These are phyloP conservation scores for Agaricus sinodeliciosus DNA, from an alignment of 768 basidiomycete species.

Conservation along the genomic window DNA sequence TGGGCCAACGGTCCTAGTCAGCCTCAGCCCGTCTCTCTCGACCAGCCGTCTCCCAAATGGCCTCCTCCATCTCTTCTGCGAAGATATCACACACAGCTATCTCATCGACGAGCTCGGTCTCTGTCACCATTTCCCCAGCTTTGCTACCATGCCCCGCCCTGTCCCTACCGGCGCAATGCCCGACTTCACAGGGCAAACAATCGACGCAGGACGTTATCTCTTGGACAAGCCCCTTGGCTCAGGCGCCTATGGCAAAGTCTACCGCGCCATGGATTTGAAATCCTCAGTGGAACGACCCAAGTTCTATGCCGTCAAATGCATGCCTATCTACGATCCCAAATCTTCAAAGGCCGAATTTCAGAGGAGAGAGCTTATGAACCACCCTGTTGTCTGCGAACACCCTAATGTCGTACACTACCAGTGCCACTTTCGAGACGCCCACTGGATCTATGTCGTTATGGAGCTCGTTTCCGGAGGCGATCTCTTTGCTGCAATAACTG, in stretches of 20 bases:
- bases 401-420: constrained; percentile 66
- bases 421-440: constrained; percentile 51
- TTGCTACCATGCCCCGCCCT: constrained; percentile 32
- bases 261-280: constrained; percentile 54
- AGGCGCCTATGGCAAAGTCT: constrained; percentile 76
- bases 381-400: constrained; percentile 44
- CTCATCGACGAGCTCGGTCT: constrained; percentile 1
- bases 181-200: constrained; percentile 40
- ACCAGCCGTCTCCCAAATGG: background rate
- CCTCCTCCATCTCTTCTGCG: constrained; percentile 4
- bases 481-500: constrained; percentile 65
- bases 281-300: constrained; percentile 29
- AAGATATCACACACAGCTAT: background rate
- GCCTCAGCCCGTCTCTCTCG: background rate
- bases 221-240: constrained; percentile 60
- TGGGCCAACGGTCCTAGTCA: constrained; percentile 1
- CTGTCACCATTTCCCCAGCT: constrained; percentile 10
- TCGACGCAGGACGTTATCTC: constrained; percentile 56
- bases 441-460: constrained; percentile 62
- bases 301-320: constrained; percentile 72
- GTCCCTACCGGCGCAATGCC: constrained; percentile 38
- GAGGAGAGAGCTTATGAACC: constrained; percentile 60
- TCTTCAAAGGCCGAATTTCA: constrained; percentile 54
- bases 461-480: constrained; percentile 57
- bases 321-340: constrained; percentile 50